Base-by-base conservation (phyloP, 2,329 filamentous ascomycete genomes). In the Thermoascus crustaceus region DNA sequence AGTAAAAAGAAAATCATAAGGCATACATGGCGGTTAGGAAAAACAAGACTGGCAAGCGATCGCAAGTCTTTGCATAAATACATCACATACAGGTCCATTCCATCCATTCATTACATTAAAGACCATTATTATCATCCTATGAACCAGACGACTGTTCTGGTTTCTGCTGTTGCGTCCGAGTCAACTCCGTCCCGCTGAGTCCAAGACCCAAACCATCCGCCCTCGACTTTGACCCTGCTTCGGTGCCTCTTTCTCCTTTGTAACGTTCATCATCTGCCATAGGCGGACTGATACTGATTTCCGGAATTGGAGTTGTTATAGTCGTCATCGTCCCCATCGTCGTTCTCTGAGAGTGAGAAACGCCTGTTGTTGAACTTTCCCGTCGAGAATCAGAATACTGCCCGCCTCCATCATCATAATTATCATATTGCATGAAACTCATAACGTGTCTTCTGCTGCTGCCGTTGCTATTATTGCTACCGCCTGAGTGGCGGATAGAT, bases 241-340 rank as follows among this genome's bases (percentile, higher is more conserved):
- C 26, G 14, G 8, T 2, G 3, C n/a, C 13, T 7, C 26, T 7
- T 10, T 17, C n/a, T 13, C 18, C 26, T 9, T 4, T 17, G 7
- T 16, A n/a, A n/a, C n/a, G n/a, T n/a, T n/a, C n/a, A n/a, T n/a
- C 26, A 29, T 17, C 7, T 13, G 8, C n/a, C 26, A 29, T 29
- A 17, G 14, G 26, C 4, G 26, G 26, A 10, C n/a, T 36, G 18
- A 19, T 36, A 20, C 17, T 14, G 30, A 22, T 22, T 24, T 32
- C 20, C 34, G 23, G 22, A 33, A 14, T 18, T 7, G 29, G 21
- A 10, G 32, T 30, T 13, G 36, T 21, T 8, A 42, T 13, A 4
- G 30, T 35, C 1, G 35, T 24, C 9, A 21, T 33, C 26, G 36
- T 9, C 7, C 7, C 11, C 13, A 4, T 18, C n/a, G 35, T 32